Evolutionary conservation across 2,329 filamentous ascomycete species (phyloP).

Genomic region (Hypoxylon sp.): DNA sequence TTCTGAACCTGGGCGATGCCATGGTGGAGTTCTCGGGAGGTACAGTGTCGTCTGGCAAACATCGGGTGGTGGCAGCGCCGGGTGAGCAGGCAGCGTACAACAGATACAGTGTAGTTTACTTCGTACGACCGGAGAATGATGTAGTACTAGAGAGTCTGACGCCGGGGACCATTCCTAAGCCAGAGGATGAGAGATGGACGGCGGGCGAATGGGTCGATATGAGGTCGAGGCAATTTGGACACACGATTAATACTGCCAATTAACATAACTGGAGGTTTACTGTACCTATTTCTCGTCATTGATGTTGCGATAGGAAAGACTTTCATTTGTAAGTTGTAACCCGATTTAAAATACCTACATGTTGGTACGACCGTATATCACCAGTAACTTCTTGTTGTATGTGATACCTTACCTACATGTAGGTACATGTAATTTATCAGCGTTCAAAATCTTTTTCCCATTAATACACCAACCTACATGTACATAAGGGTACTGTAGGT

Average conservation of each 20-base stretch:
- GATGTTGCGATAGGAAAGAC: neutral
- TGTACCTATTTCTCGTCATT: neutral
- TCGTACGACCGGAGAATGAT: neutral
- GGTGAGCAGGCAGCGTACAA: neutral
- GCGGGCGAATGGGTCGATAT: neutral
- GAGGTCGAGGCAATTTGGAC: neutral
- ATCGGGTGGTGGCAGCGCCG: neutral
- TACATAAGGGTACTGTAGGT: too few species aligned
- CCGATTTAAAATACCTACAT: neutral
- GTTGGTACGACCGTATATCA: too few species aligned
- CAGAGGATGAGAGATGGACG: neutral
- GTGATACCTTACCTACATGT: too few species aligned
- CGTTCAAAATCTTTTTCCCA: too few species aligned
- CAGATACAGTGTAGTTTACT: neutral
- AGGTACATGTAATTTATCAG: too few species aligned
- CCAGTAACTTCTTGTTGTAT: too few species aligned
- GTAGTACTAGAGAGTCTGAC: neutral
- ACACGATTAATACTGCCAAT: neutral
- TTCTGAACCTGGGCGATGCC: neutral
- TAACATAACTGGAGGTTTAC: neutral
- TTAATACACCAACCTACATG: too few species aligned
- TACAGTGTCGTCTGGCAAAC: neutral
- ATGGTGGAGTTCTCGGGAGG: slow-evolving; percentile 1
- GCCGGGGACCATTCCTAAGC: neutral
- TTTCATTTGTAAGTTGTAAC: neutral